Evolutionary conservation across 2,329 filamentous ascomycete species (phyloP).

Genomic region (Colletotrichum cordylinicola): DNA sequence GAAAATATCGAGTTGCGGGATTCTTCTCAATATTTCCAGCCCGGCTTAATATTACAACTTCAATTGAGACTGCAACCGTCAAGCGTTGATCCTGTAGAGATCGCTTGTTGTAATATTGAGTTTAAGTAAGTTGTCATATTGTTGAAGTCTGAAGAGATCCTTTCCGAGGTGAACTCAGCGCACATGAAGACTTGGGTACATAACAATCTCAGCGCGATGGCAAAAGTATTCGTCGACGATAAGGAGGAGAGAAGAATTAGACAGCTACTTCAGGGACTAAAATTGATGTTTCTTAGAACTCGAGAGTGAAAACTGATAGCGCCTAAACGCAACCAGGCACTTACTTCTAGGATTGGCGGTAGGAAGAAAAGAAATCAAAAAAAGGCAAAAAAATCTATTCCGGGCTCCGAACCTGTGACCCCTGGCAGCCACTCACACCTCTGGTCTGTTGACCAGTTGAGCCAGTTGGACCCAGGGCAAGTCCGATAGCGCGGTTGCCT

Average conservation of each 20-base stretch:
- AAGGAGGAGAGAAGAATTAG: background rate
- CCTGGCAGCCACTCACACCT: background rate
- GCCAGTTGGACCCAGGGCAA: background rate
- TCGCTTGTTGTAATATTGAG: background rate
- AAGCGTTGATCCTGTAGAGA: background rate
- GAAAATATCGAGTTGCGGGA: background rate
- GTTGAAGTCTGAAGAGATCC: background rate
- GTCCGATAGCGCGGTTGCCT: no score
- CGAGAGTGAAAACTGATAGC: background rate
- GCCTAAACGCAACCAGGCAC: background rate
- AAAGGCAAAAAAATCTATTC: background rate
- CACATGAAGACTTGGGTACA: rapidly evolving
- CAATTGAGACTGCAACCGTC: background rate
- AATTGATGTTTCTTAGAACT: background rate
- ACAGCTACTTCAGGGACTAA: background rate
- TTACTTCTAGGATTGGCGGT: rapidly evolving
- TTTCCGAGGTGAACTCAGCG: background rate
- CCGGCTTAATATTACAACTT: rapidly evolving
- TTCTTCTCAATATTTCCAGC: background rate
- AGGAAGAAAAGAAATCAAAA: background rate
- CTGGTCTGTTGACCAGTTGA: background rate
- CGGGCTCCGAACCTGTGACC: background rate
- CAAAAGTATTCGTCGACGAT: rapidly evolving
- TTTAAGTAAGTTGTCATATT: background rate
- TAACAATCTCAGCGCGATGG: background rate